These are phyloP conservation scores for Blastocystis sp. DNA, from an alignment of 352 stramenopile species.

Conservation along the genomic window DNA sequence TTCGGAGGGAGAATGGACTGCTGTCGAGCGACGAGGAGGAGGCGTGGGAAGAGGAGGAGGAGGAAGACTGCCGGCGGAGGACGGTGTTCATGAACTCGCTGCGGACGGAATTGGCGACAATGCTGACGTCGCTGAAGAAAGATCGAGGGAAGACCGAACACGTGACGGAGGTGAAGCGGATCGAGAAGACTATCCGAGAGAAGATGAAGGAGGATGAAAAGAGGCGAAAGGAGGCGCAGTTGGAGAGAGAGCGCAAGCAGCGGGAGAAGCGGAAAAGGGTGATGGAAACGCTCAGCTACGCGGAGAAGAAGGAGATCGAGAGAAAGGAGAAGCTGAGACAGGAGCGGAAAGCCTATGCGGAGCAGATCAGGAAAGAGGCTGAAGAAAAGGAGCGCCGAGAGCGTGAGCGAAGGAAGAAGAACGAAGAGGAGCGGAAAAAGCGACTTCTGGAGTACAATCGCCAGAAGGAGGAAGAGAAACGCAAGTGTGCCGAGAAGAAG, in stretches of 20 bases:
- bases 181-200: not conserved
- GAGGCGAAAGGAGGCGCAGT: not conserved
- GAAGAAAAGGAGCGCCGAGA: slow-evolving; percentile 6
- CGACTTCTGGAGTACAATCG: not conserved
- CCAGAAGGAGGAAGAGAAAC: slow-evolving; percentile 52
- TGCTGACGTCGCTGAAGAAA: not conserved
- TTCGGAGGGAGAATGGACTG: slow-evolving; percentile 37
- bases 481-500: slow-evolving; percentile 32
- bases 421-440: slow-evolving; percentile 5
- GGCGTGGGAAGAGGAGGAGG: slow-evolving; percentile 33
- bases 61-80: slow-evolving; percentile 5
- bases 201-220: not conserved
- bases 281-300: not conserved
- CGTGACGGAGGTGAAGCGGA: not conserved
- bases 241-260: not conserved
- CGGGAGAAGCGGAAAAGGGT: not conserved
- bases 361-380: slow-evolving; percentile 10
- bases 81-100: slow-evolving; percentile 37
- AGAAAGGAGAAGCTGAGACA: slow-evolving; percentile 13
- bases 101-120: not conserved
- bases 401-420: not conserved
- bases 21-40: slow-evolving; percentile 60
- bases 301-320: slow-evolving; percentile 26
- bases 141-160: not conserved
- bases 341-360: slow-evolving; percentile 21